Percentiles rank a stretch among this genome's conserved stretches.
Evolutionary conservation across 2,329 filamentous ascomycete genomes (phyloP).

Genomic region (Cordyceps cicadae): DNA sequence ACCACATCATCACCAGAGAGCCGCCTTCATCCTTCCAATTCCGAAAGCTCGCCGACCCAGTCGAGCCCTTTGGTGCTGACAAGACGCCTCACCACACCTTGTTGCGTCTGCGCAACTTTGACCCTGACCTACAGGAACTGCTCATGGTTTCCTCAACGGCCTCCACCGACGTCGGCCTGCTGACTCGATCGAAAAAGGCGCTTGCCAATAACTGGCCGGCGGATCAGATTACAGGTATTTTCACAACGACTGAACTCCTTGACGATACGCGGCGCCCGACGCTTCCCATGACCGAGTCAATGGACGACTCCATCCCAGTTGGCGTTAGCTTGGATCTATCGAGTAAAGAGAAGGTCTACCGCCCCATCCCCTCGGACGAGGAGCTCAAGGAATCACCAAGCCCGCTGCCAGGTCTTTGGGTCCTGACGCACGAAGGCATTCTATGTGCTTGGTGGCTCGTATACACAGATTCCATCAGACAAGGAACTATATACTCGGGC

Average conservation of each 20-base stretch:
- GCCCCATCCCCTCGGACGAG: slow-evolving; percentile 67
- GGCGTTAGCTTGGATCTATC: slow-evolving; percentile 81
- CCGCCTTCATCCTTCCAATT: slow-evolving; percentile 55
- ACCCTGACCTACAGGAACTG: slow-evolving; percentile 70
- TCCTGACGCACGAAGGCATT: slow-evolving; percentile 82
- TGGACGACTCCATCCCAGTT: slow-evolving; percentile 65
- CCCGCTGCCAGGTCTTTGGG: slow-evolving; percentile 75
- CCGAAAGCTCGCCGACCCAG: slow-evolving; percentile 67
- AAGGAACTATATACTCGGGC: slow-evolving; percentile 64
- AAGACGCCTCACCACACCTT: slow-evolving; percentile 69
- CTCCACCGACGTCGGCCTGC: slow-evolving; percentile 67
- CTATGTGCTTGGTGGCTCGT: slow-evolving; percentile 86
- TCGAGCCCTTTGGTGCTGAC: slow-evolving; percentile 60
- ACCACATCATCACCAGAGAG: slow-evolving; percentile 69
- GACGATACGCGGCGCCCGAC: slow-evolving; percentile 69
- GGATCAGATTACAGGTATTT: slow-evolving; percentile 55
- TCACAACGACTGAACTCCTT: slow-evolving; percentile 62
- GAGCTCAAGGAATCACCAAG: slow-evolving; percentile 71
- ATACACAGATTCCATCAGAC: slow-evolving; percentile 76
- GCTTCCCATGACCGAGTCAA: slow-evolving; percentile 57
- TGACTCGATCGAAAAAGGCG: slow-evolving; percentile 64
- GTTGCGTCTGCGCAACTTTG: slow-evolving; percentile 68
- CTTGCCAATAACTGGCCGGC: slow-evolving; percentile 53
- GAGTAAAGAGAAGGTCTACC: slow-evolving; percentile 65
- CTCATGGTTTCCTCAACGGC: slow-evolving; percentile 76